A percentile compares a stretch with the other conserved stretches of the same genome.
Conservation (phyloP, 2,329 filamentous ascomycete species). For the Fusarium sp. region DNA sequence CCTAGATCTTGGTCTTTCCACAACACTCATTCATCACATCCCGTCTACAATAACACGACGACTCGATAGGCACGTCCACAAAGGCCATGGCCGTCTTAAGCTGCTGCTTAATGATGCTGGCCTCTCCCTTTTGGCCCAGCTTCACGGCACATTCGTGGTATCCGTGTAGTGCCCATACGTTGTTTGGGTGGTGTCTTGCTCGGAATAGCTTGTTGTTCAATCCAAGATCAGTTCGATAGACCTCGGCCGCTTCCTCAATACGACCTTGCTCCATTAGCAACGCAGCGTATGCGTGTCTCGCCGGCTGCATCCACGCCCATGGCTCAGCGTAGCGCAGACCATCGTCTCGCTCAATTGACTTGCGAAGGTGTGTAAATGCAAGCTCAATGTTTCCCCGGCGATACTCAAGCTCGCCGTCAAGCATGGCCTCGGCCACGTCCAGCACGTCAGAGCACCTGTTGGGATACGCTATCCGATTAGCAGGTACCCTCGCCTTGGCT, state of each 20-base stretch:
- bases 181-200: slow-evolving; percentile 73
- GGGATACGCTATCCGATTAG: slow-evolving; percentile 72
- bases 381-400: slow-evolving; percentile 65
- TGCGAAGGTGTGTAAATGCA: slow-evolving; percentile 67
- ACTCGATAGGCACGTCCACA: slow-evolving; percentile 67
- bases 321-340: slow-evolving; percentile 75
- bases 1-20: neutral
- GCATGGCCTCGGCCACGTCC: slow-evolving; percentile 69
- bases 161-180: slow-evolving; percentile 79
- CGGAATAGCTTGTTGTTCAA: slow-evolving; percentile 67
- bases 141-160: slow-evolving; percentile 73
- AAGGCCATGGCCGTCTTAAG: slow-evolving; percentile 63
- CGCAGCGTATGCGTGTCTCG: slow-evolving; percentile 74
- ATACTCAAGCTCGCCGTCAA: slow-evolving; percentile 78
- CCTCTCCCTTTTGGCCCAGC: slow-evolving; percentile 55
- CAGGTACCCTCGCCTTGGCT: slow-evolving; percentile 62
- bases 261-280: slow-evolving; percentile 72
- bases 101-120: slow-evolving; percentile 51
- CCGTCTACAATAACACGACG: slow-evolving; percentile 41
- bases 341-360: slow-evolving; percentile 68
- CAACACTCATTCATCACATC: slow-evolving; percentile 24
- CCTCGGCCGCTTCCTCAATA: slow-evolving; percentile 62
- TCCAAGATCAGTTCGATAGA: slow-evolving; percentile 70
- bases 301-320: slow-evolving; percentile 81
- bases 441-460: slow-evolving; percentile 73